Base-by-base conservation (phyloP, 2,329 filamentous ascomycete genomes). In the Ceratocystis alfenasii region DNA sequence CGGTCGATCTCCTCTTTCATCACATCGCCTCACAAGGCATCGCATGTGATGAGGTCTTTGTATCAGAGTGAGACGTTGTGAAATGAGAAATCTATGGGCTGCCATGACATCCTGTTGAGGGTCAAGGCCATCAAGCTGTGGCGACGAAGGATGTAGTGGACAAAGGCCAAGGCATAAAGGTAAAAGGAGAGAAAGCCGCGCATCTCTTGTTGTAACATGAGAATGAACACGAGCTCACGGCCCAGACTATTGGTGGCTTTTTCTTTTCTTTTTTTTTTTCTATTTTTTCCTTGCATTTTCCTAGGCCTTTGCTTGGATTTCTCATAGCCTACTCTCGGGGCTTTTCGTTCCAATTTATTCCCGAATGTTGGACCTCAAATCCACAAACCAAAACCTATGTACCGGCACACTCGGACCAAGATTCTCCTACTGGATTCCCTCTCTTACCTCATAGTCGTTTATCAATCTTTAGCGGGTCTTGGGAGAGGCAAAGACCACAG, bases 21-120 rank as follows among this genome's bases (percentile, higher is more conserved):
- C 36, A 41, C 36, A 41, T 15, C 36, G 4, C 36, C 36, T 41
- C 36, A 41, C 12, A 15, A 41, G 15, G 36, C 36, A 41, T 41
- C 36, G 36, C 36, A 41, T 41, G 36, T 41, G 36, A 41, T 41
- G 1, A 41, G 12, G 36, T 41, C 10, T 41, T 41, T 30, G 53
- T 57, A 57, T 57, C 53, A 57, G 53, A 57, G 22, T 57, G 53
- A 57, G 25, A 57, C 53, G 53, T 15, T 30, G 28, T 57, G n/a
- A 22, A 50, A 22, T 20, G 48, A 50, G 36, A 41, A 50, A 41
- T 41, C 12, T 41, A 41, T 10, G 36, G 12, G 36, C 36, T 41
- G 12, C 12, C 36, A 41, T 41, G 36, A 41, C 36, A 41, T 41
- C 36, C 36, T 41, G 8, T 4, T 12, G 36, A 41, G 36, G 36